phyloP scores from a whole-genome alignment of 352 stramenopile species.

The Pythium pyrilobum region DNA sequence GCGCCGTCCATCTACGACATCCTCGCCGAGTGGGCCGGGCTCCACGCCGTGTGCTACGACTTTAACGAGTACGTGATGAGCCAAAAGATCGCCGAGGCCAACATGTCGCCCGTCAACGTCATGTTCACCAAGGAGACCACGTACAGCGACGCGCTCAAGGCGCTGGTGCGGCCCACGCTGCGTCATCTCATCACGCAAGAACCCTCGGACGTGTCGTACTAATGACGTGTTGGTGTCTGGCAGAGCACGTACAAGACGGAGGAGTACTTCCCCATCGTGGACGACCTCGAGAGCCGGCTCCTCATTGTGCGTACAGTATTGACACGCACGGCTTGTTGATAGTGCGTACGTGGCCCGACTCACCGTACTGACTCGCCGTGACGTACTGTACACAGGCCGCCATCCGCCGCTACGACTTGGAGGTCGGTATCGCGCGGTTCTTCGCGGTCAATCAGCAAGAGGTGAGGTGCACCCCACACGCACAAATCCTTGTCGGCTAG shows the following conservation, averaged over 20 bases:
- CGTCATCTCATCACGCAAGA: background rate
- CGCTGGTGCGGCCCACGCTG: constrained; percentile 32
- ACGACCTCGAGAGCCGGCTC: constrained; percentile 39
- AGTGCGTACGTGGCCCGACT: too few species aligned
- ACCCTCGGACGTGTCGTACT: background rate
- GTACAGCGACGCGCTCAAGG: constrained; percentile 61
- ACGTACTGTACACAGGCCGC: constrained; percentile 32
- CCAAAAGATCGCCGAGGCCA: constrained; percentile 52
- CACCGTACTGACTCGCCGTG: background rate
- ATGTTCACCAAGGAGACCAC: constrained; percentile 73
- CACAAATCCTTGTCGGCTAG: too few species aligned
- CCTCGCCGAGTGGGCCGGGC: constrained; percentile 62
- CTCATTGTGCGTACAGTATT: constrained; percentile 41
- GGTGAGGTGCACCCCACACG: constrained; percentile 13
- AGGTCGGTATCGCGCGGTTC: constrained; percentile 72
- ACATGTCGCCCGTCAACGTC: constrained; percentile 51
- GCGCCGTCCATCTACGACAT: constrained; percentile 86
- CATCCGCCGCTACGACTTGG: constrained; percentile 68
- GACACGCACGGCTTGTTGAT: too few species aligned
- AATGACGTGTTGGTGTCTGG: background rate
- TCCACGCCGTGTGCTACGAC: constrained; percentile 82
- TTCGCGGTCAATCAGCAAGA: constrained; percentile 61
- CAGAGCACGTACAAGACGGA: constrained; percentile 73
- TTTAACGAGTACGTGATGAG: constrained; percentile 75
- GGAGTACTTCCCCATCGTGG: constrained; percentile 77